These are phyloP conservation scores for Melastoma malabathricum DNA, from an alignment of 345 rosid genomes.

Conservation along the genomic window DNA sequence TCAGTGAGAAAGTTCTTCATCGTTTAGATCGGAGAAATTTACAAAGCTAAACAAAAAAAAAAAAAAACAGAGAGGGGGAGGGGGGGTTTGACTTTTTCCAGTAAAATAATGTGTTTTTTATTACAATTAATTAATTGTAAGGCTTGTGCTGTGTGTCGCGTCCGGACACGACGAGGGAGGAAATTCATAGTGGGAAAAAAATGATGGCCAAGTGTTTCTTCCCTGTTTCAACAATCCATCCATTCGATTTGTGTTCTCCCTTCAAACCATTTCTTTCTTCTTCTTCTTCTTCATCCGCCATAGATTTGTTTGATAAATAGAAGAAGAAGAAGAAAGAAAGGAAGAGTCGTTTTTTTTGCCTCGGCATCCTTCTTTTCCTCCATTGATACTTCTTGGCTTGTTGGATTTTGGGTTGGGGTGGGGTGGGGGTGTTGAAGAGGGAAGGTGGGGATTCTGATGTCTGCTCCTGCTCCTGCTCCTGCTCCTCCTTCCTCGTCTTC, in stretches of 20 bases:
- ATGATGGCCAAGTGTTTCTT: too few relatives aligned
- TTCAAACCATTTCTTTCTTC: too few relatives aligned
- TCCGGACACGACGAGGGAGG: too few relatives aligned
- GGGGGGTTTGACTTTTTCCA: too few relatives aligned
- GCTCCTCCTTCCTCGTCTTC: slow-evolving; percentile 1
- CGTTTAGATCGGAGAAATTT: background rate
- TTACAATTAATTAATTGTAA: too few relatives aligned
- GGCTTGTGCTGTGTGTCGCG: too few relatives aligned
- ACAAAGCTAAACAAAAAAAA: background rate
- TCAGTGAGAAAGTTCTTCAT: fast-evolving
- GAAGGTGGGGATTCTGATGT: slow-evolving; percentile 20
- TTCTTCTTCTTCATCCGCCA: too few relatives aligned
- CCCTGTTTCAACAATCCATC: too few relatives aligned
- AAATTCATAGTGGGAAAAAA: too few relatives aligned
- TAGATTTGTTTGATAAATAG: background rate
- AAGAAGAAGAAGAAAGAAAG: background rate
- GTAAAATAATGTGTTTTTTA: too few relatives aligned
- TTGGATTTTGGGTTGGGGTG: background rate
- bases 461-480: slow-evolving; percentile 18
- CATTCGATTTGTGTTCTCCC: too few relatives aligned
- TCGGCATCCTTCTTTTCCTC: background rate
- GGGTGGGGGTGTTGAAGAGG: background rate
- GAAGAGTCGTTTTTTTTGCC: background rate
- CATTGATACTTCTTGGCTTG: background rate
- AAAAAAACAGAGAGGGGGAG: background rate